Evolutionary conservation across 495 filamentous ascomycete species (phyloP).

Genomic region (Penicillium flavigenum): DNA sequence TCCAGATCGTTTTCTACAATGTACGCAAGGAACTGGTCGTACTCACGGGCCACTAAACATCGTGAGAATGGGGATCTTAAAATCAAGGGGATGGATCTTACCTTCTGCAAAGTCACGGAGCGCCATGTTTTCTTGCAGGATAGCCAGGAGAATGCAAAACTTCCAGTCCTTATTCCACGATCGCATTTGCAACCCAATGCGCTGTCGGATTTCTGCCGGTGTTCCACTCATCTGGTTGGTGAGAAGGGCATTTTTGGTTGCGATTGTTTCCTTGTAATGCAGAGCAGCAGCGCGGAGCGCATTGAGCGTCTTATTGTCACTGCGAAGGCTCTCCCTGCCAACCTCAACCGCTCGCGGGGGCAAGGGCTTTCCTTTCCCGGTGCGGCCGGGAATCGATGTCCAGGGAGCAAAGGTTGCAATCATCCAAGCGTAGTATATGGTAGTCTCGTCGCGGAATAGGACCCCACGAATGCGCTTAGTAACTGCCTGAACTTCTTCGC

Average conservation of each 20-base stretch:
- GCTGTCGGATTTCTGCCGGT: constrained; percentile 46
- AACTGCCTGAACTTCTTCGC: constrained; percentile 10
- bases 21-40: constrained; percentile 47
- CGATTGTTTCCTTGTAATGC: constrained; percentile 58
- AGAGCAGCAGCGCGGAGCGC: constrained; percentile 63
- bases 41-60: constrained; percentile 38
- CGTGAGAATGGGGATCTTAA: constrained; percentile 15
- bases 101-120: constrained; percentile 33
- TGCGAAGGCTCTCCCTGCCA: constrained; percentile 75
- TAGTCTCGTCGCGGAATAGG: constrained; percentile 59
- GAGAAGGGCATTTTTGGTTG: constrained; percentile 51
- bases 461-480: constrained; percentile 38
- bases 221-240: constrained; percentile 29
- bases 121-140: constrained; percentile 64
- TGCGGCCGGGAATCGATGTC: constrained; percentile 54
- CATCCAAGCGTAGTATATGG: constrained; percentile 70
- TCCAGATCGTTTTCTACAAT: constrained; percentile 43
- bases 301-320: constrained; percentile 67
- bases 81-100: constrained; percentile 17
- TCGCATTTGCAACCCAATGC: constrained; percentile 75
- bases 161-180: constrained; percentile 76
- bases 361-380: constrained; percentile 39
- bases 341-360: constrained; percentile 56
- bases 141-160: constrained; percentile 65
- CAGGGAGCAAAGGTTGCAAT: constrained; percentile 76